Conservation (phyloP, 805 yeast genomes). For the Scheffersomyces coipomensis region DNA sequence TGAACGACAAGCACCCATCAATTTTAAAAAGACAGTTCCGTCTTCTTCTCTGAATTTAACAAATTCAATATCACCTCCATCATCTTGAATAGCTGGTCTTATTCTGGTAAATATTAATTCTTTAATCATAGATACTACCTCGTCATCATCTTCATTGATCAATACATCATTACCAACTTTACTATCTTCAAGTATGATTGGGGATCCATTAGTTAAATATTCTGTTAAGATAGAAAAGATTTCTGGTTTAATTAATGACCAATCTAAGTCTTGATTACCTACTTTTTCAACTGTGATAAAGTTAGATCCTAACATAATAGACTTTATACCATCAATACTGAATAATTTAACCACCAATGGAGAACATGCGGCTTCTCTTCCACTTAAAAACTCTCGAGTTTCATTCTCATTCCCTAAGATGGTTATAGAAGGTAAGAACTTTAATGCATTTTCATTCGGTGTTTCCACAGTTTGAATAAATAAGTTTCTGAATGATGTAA, state of each 20-base stretch:
- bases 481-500: slow-evolving; percentile 20
- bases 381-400: slow-evolving; percentile 71
- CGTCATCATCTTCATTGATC: slow-evolving; percentile 62
- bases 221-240: slow-evolving; percentile 60
- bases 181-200: slow-evolving; percentile 43
- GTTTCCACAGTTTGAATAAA: slow-evolving; percentile 84
- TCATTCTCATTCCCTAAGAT: slow-evolving; percentile 63
- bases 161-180: slow-evolving; percentile 37
- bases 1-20: slow-evolving; percentile 72
- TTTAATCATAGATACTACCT: slow-evolving; percentile 63
- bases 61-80: slow-evolving; percentile 74
- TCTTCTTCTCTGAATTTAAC: slow-evolving; percentile 51
- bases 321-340: slow-evolving; percentile 69
- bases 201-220: slow-evolving; percentile 52
- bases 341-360: slow-evolving; percentile 78
- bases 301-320: slow-evolving; percentile 79
- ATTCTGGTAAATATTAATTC: slow-evolving; percentile 69
- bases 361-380: slow-evolving; percentile 72
- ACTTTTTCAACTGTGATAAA: slow-evolving; percentile 79
- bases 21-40: slow-evolving; percentile 58
- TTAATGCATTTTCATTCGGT: slow-evolving; percentile 83
- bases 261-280: slow-evolving; percentile 41
- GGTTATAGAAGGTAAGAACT: slow-evolving; percentile 73
- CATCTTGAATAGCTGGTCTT: slow-evolving; percentile 73
- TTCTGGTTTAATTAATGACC: slow-evolving; percentile 67